phyloP scores from a whole-genome alignment of 2,329 filamentous ascomycete species.

The Botrytis fabae region DNA sequence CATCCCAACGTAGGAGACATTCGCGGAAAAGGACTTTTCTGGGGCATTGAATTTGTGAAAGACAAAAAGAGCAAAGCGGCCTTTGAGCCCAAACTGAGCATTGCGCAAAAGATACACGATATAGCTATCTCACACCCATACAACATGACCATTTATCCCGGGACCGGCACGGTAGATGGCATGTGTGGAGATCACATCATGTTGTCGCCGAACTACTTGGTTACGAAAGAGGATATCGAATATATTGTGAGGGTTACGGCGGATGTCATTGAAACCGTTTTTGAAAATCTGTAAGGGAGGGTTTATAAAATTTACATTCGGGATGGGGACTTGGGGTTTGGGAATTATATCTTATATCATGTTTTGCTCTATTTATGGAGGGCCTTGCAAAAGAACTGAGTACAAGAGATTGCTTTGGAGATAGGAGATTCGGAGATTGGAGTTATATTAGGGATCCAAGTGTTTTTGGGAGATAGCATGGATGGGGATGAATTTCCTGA shows the following conservation, averaged over 20 bases:
- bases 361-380: not conserved
- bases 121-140: constrained; percentile 44
- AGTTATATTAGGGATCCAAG: constrained; percentile 15
- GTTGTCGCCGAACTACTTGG: constrained; percentile 60
- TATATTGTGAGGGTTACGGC: constrained; percentile 50
- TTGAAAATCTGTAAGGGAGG: constrained; percentile 23
- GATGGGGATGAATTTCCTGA: not conserved
- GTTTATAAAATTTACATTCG: not conserved
- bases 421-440: constrained; percentile 3
- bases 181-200: constrained; percentile 61
- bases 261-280: constrained; percentile 33
- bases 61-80: constrained; percentile 52
- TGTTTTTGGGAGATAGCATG: not conserved
- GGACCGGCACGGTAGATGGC: constrained; percentile 57
- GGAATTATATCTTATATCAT: not conserved
- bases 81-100: constrained; percentile 45
- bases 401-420: not conserved
- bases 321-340: not conserved
- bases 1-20: constrained; percentile 60
- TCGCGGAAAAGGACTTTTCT: constrained; percentile 59
- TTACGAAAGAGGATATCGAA: constrained; percentile 54
- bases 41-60: constrained; percentile 56
- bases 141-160: constrained; percentile 60
- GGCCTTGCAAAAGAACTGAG: constrained; percentile 8
- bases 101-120: constrained; percentile 53